Evolutionary conservation across 805 yeast species (phyloP).

Genomic region (Lipomyces chichibuensis): DNA sequence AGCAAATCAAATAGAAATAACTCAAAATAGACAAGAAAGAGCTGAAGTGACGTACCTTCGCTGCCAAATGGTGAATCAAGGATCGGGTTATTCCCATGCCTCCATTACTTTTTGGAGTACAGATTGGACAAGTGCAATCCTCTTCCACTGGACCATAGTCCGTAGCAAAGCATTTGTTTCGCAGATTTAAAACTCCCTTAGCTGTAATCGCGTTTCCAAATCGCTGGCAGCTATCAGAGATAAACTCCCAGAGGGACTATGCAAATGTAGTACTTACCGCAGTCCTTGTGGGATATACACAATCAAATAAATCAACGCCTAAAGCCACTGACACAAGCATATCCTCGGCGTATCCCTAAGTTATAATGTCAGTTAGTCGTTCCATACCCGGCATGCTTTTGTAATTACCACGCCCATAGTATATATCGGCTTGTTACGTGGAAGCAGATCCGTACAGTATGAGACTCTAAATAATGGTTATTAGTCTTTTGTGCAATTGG

Average conservation of each 20-base stretch:
- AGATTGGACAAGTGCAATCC: conserved; percentile 50
- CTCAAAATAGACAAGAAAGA: background rate
- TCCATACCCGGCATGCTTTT: too few species aligned
- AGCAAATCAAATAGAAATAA: background rate
- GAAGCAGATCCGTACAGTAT: conserved; percentile 49
- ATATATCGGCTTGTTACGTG: conserved; percentile 50
- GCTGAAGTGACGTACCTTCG: conserved; percentile 37
- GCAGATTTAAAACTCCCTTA: conserved; percentile 45
- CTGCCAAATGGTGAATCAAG: conserved; percentile 44
- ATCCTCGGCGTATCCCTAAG: conserved; percentile 51
- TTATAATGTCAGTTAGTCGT: background rate
- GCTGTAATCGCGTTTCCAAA: conserved; percentile 52
- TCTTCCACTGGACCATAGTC: conserved; percentile 47
- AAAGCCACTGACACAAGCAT: conserved; percentile 52
- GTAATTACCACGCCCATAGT: conserved; percentile 49
- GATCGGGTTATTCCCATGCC: conserved; percentile 49
- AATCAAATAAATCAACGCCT: conserved; percentile 53
- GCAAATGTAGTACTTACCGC: conserved; percentile 31
- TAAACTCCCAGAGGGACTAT: background rate
- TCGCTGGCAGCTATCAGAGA: conserved; percentile 40
- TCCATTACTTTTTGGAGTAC: conserved; percentile 43
- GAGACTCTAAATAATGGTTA: conserved; percentile 38
- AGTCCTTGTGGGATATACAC: conserved; percentile 53
- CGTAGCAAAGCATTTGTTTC: conserved; percentile 44
- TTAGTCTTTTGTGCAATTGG: background rate